These are phyloP conservation scores for Bryoerythrophyllum caledonicum DNA, from an alignment of 225 moss, liverwort and hornwort genomes.

Conservation along the genomic window DNA sequence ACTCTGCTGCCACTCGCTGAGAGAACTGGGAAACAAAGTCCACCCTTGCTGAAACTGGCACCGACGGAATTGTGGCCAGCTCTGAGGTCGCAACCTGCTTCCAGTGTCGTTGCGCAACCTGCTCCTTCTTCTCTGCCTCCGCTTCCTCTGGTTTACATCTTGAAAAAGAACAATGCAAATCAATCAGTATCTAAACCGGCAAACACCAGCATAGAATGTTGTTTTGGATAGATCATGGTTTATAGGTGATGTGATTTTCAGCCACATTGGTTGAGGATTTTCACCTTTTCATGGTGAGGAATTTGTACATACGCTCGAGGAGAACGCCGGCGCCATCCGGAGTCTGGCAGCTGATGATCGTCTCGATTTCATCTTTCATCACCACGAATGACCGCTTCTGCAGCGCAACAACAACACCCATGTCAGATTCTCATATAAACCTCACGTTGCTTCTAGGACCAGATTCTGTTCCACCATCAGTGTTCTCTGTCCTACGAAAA, in stretches of 20 bases:
- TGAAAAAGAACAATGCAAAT: constrained; percentile 20
- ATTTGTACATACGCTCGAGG: constrained; percentile 76
- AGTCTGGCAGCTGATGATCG: constrained; percentile 65
- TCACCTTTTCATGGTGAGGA: constrained; percentile 77
- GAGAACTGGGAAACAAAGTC: constrained; percentile 14
- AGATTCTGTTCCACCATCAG: neutral
- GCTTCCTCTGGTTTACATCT: constrained; percentile 53
- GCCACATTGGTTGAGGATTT: neutral
- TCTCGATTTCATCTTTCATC: constrained; percentile 80
- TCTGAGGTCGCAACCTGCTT: constrained; percentile 2
- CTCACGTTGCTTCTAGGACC: neutral
- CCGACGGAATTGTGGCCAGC: neutral
- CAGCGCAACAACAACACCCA: constrained; percentile 11
- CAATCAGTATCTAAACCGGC: constrained; percentile 4
- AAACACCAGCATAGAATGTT: too few relatives aligned
- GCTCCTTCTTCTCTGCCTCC: constrained; percentile 27
- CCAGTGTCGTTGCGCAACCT: constrained; percentile 18
- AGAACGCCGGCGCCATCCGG: constrained; percentile 70
- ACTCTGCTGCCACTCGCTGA: neutral
- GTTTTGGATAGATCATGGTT: neutral
- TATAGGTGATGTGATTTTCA: neutral
- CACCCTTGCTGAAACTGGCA: neutral
- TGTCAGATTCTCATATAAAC: neutral
- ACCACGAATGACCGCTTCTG: constrained; percentile 76
- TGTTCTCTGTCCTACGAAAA: neutral